A percentile compares a stretch with the other conserved stretches of the same genome.
Evolutionary conservation across 768 basidiomycete species (phyloP).

Genomic region (Tylopilus sp.): DNA sequence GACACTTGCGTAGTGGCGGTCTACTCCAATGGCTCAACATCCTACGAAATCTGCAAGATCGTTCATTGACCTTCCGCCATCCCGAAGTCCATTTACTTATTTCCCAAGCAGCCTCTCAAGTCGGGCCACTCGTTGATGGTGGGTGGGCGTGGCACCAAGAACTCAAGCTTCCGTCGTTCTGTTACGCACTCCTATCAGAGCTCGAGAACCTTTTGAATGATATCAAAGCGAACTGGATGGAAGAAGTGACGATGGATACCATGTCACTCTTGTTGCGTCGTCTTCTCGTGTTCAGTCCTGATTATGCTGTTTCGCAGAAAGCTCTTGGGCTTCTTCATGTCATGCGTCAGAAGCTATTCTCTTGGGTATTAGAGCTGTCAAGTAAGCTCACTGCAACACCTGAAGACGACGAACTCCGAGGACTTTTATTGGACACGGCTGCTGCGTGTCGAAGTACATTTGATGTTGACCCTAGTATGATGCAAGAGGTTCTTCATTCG

Average conservation of each 20-base stretch:
- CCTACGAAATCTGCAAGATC: background rate
- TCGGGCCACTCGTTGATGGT: background rate
- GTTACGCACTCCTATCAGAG: background rate
- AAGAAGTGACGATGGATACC: too few species aligned
- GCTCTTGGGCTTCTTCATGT: too few species aligned
- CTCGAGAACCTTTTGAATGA: background rate
- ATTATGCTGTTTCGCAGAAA: too few species aligned
- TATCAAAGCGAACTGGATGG: background rate
- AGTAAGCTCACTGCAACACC: background rate
- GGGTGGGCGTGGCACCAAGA: background rate
- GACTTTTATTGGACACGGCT: background rate
- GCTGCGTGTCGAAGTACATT: background rate
- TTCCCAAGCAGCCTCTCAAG: background rate
- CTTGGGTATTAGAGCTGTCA: background rate
- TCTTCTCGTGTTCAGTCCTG: too few species aligned
- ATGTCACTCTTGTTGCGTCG: too few species aligned
- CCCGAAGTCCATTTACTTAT: background rate
- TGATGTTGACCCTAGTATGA: background rate
- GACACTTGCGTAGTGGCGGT: background rate
- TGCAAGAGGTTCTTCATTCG: background rate
- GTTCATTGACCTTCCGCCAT: background rate
- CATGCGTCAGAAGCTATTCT: background rate
- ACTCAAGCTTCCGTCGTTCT: background rate
- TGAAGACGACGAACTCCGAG: background rate
- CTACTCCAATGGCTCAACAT: background rate